Conservation (phyloP, 768 basidiomycete species). For the Leucosporidium scottii region DNA sequence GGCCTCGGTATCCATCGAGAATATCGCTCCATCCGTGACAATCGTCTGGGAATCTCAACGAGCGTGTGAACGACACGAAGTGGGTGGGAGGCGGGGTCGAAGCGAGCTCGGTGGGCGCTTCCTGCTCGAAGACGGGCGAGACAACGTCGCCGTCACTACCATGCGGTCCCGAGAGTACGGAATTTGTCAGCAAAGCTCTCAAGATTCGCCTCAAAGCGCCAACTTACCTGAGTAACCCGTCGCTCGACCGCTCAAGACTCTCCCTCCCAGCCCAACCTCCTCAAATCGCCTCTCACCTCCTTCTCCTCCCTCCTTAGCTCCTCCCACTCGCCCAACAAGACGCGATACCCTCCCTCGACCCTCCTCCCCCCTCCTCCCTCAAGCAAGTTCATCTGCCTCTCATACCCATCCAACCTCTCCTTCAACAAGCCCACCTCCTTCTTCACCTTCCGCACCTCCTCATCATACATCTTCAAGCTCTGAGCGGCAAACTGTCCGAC, state of each 20-base stretch:
- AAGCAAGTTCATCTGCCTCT: not conserved
- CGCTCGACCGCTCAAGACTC: not conserved
- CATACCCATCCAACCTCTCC: not conserved
- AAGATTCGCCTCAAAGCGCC: no score
- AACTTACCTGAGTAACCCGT: not conserved
- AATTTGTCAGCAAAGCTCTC: no score
- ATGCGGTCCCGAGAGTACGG: no score
- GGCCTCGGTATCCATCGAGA: no score
- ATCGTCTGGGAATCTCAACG: no score
- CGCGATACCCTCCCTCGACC: not conserved
- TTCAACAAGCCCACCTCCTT: not conserved
- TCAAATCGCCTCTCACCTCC: not conserved
- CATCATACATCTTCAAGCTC: not conserved
- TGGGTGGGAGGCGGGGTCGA: no score
- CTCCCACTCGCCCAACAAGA: not conserved
- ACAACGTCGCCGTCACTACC: no score
- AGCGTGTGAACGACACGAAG: no score
- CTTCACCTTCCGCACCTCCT: not conserved
- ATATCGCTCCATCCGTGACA: no score
- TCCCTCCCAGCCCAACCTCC: slow-evolving; percentile 1
- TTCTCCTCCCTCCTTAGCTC: not conserved
- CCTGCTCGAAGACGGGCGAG: no score
- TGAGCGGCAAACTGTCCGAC: not conserved
- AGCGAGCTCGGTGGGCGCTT: no score
- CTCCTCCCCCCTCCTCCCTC: not conserved